A percentile compares a stretch with the other conserved stretches of the same genome.
These are phyloP conservation scores for Cytospora mali DNA, from an alignment of 2,329 filamentous ascomycete species.

Conservation along the genomic window DNA sequence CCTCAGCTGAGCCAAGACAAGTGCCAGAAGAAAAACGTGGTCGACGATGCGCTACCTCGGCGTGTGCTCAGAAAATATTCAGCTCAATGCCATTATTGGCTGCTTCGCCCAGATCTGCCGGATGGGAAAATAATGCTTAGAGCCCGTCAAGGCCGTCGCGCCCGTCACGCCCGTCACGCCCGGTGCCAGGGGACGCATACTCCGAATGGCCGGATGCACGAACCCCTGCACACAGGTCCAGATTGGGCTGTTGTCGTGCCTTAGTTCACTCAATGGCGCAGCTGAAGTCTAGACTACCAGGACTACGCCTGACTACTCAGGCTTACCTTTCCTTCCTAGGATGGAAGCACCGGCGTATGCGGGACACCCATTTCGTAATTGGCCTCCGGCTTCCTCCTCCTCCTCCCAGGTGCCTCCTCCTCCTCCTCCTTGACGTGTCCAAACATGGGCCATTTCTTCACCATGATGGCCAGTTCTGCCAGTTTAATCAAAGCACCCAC, in stretches of 20 bases:
- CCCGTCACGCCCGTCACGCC: background rate
- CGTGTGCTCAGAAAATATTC: too few relatives aligned
- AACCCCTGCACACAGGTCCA: constrained; percentile 19
- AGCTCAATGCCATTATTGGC: background rate
- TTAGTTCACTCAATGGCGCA: constrained; percentile 24
- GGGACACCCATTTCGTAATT: constrained; percentile 1
- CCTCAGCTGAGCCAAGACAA: background rate
- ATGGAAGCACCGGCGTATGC: constrained; percentile 16
- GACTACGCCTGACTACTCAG: constrained; percentile 5
- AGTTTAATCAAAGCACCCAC: background rate
- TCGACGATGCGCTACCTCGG: background rate
- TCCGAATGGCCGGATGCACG: background rate
- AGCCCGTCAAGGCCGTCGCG: too few relatives aligned
- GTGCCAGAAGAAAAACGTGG: background rate
- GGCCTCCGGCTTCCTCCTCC: background rate
- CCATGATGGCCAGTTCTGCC: background rate
- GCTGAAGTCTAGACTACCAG: constrained; percentile 27
- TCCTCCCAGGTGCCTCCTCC: too few relatives aligned
- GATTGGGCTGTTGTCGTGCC: constrained; percentile 25
- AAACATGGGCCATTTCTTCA: background rate
- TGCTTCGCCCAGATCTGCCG: background rate
- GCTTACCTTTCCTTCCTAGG: constrained; percentile 14
- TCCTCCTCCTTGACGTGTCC: background rate
- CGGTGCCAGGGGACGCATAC: background rate
- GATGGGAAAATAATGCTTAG: background rate